Base-by-base conservation (phyloP, 495 filamentous ascomycete species). In the Xanthoparmelia taractica region DNA sequence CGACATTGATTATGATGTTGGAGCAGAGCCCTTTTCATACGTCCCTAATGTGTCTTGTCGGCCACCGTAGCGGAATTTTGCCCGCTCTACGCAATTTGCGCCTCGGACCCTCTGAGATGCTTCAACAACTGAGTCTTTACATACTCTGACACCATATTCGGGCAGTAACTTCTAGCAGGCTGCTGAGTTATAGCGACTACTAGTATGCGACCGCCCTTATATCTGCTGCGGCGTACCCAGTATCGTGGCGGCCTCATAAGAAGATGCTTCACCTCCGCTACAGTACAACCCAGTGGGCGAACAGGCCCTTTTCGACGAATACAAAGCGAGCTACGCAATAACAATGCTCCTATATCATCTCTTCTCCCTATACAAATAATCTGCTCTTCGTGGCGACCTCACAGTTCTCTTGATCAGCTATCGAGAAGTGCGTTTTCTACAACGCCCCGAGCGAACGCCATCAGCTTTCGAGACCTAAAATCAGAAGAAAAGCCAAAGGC, bases 241-340 rank as follows among this genome's bases (percentile, higher is more conserved):
- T 25, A 23, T 27, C 59, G 50, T 6, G 43, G 57, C 38, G 41
- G 27, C 23, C 29, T 63, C n/a, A 29, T 33, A 43, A 15, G 31
- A 63, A 34, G 66, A 61, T 63, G 58, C 45, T 63, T 68, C 36
- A 45, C 50, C 50, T 64, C 65, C 25, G 12, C 60, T 23, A 40
- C 60, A 34, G 25, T 64, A 48, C 73, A 75, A 69, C 75, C 75
- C 62, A 75, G 76, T 71, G 78, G 80, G 66, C 78, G 78, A 65
- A 77, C 81, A 50, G 80, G 80, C 40, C 77, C 82, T 33, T 86
- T 84, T 63, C 79, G 82, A 74, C 80, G 85, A 71, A 80, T 87
- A 79, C 55, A 47, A 8, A 48, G 17, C 38, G 57, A 55, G 20
- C 31, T 59, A 31, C 48, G 1, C 18, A 20, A 60, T 47, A 43